A percentile compares a stretch with the other conserved stretches of the same genome.
Evolutionary conservation across 2,329 filamentous ascomycete genomes (phyloP).

Genomic region (Phaeosphaeria sp.): DNA sequence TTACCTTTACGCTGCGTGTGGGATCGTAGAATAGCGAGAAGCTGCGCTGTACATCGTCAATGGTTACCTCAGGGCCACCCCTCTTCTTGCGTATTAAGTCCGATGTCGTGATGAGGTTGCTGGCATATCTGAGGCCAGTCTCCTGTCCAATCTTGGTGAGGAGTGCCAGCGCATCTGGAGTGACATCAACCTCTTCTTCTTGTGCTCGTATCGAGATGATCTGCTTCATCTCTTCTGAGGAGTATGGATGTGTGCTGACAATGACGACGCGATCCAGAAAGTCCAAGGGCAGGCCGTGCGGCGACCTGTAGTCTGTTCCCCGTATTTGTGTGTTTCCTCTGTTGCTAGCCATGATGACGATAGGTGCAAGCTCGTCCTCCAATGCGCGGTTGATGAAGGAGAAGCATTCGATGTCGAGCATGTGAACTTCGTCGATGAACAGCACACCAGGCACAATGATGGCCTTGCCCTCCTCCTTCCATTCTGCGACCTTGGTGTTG

Average conservation of each 20-base stretch:
- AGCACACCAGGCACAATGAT: slow-evolving; percentile 96
- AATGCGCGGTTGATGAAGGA: slow-evolving; percentile 97
- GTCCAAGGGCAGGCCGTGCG: slow-evolving; percentile 92
- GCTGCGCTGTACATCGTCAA: slow-evolving; percentile 91
- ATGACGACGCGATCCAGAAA: slow-evolving; percentile 97
- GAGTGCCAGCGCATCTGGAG: slow-evolving; percentile 86
- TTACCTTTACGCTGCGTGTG: slow-evolving; percentile 75
- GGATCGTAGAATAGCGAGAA: slow-evolving; percentile 96
- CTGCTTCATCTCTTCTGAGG: slow-evolving; percentile 83
- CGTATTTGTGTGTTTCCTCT: slow-evolving; percentile 89
- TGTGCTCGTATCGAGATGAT: slow-evolving; percentile 92
- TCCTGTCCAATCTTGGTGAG: slow-evolving; percentile 96
- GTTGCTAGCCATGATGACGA: slow-evolving; percentile 99
- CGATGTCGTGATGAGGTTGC: slow-evolving; percentile 95
- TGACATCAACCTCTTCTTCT: slow-evolving; percentile 94
- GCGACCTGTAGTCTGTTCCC: slow-evolving; percentile 90
- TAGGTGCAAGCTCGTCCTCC: slow-evolving; percentile 91
- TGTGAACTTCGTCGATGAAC: slow-evolving; percentile 99
- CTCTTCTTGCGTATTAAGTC: slow-evolving; percentile 88
- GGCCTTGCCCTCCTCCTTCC: slow-evolving; percentile 99
- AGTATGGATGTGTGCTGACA: slow-evolving; percentile 89
- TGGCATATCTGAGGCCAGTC: slow-evolving; percentile 91
- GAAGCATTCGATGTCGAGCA: slow-evolving; percentile 99
- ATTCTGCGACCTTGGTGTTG: slow-evolving; percentile 98
- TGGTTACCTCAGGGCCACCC: slow-evolving; percentile 79